Conservation (phyloP, 768 basidiomycete genomes). For the Boletus rubropictus region DNA sequence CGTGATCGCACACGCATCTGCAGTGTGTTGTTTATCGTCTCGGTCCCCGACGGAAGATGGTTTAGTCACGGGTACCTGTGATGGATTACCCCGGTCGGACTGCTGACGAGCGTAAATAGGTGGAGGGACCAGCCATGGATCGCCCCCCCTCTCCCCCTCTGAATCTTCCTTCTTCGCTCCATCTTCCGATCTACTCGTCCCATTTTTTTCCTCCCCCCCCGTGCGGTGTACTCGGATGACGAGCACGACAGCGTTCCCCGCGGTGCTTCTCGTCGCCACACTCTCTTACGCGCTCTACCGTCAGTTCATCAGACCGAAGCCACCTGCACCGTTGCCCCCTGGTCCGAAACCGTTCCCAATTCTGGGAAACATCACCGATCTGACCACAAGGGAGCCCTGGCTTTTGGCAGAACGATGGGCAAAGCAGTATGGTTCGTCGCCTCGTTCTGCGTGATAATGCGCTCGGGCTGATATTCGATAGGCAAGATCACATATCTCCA, state of each 20-base stretch:
- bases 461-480: neutral
- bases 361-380: constrained; percentile 58
- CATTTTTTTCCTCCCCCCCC: neutral
- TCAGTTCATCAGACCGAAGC: constrained; percentile 9
- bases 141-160: constrained; percentile 1
- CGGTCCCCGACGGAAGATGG: neutral
- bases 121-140: neutral
- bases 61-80: constrained; percentile 10
- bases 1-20: neutral
- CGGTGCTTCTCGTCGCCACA: constrained; percentile 17
- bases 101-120: constrained; percentile 10
- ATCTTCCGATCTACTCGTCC: constrained; percentile 9
- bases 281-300: constrained; percentile 18
- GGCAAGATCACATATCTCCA: constrained; percentile 64
- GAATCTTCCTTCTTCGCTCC: constrained; percentile 20
- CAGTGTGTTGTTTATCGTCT: neutral
- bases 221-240: constrained; percentile 13
- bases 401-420: constrained; percentile 57
- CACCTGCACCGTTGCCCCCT: constrained; percentile 47
- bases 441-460: neutral
- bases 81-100: neutral
- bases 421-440: constrained; percentile 52
- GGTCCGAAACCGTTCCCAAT: constrained; percentile 63
- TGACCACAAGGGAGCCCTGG: constrained; percentile 61
- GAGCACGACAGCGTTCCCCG: constrained; percentile 7